Evolutionary conservation across 345 rosid genomes (phyloP), one percentile per base, ranked within the genome.

Genomic region (Punica granatum): DNA sequence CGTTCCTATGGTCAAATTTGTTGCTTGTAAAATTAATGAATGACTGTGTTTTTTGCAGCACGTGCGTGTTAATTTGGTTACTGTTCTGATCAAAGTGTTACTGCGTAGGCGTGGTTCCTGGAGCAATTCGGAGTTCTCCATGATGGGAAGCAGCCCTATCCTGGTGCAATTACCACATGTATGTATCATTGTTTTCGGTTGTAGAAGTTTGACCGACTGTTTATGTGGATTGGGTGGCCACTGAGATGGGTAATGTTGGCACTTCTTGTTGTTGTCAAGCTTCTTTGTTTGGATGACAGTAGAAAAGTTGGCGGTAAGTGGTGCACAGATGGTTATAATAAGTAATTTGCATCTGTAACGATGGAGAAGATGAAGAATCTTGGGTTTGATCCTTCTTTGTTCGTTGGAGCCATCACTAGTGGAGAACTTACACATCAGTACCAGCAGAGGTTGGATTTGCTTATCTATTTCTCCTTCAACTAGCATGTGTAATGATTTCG

Each of bases 111-210:
- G 31, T 94, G 97, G 99, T 82, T 94, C 58, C 79, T 94, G 72
- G 99, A 91, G 84, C 99, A 94, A 69, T 94, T 85, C 69, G 99
- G 99, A 65, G 97, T 93, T 23, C 99, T 93, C 75, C 99, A 90
- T 69, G 96, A 93, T 72, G 97, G 96, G 44, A 90, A 87, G 69
- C 80, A 85, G 48, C 96, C 99, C 42, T 94, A 90, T 73, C 97
- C 97, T 0, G 96, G 94, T 13, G 97, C 97, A 2, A 86, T 90
- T 71, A 85, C 92, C 15, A 81, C 97, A 13, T 78, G 97, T 94
- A 87, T 62, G 95, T 78, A 70, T 56, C 72, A 62, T 58, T 73
- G 42, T 37, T 71, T 39, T 66, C 51, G 68, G 51, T 70, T 81
- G 74, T 71, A 25, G 21, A 67, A 56, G 31, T 3, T 25, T 15